phyloP scores from a whole-genome alignment of 495 filamentous ascomycete genomes.

The Lasiosphaeria hispida region DNA sequence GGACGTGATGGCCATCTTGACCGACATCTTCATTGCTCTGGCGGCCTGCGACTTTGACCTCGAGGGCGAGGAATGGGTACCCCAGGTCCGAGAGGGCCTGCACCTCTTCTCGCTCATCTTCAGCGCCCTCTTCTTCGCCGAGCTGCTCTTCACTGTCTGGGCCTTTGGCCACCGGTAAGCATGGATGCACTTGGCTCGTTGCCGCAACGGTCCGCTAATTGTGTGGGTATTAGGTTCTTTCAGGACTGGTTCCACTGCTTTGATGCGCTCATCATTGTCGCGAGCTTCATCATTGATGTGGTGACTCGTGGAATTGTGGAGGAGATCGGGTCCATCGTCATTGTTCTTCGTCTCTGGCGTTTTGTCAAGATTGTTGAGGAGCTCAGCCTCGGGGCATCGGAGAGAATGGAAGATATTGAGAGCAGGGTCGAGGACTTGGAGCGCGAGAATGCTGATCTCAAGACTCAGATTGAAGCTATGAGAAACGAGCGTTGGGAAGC shows the following conservation, averaged over 20 bases:
- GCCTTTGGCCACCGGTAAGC: slow-evolving; percentile 55
- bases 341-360: slow-evolving; percentile 64
- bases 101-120: slow-evolving; percentile 47
- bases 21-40: slow-evolving; percentile 61
- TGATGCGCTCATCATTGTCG: slow-evolving; percentile 61
- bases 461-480: slow-evolving; percentile 12
- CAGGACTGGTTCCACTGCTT: slow-evolving; percentile 59
- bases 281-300: slow-evolving; percentile 59
- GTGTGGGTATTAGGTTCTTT: slow-evolving; percentile 53
- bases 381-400: slow-evolving; percentile 55
- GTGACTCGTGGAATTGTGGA: slow-evolving; percentile 54
- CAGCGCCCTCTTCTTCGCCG: slow-evolving; percentile 59
- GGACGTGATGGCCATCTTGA: slow-evolving; percentile 58
- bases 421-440: slow-evolving; percentile 17
- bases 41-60: slow-evolving; percentile 54
- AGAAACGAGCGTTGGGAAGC: slow-evolving; percentile 4
- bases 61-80: slow-evolving; percentile 35
- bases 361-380: slow-evolving; percentile 69
- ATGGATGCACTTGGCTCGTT: neutral
- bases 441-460: slow-evolving; percentile 17
- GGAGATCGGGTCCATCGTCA: slow-evolving; percentile 60
- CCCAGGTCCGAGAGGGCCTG: slow-evolving; percentile 35
- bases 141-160: slow-evolving; percentile 54
- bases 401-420: slow-evolving; percentile 38
- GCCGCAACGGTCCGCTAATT: neutral